These are phyloP conservation scores for Penicillium subrubescens DNA, from an alignment of 495 filamentous ascomycete species.

Conservation along the genomic window DNA sequence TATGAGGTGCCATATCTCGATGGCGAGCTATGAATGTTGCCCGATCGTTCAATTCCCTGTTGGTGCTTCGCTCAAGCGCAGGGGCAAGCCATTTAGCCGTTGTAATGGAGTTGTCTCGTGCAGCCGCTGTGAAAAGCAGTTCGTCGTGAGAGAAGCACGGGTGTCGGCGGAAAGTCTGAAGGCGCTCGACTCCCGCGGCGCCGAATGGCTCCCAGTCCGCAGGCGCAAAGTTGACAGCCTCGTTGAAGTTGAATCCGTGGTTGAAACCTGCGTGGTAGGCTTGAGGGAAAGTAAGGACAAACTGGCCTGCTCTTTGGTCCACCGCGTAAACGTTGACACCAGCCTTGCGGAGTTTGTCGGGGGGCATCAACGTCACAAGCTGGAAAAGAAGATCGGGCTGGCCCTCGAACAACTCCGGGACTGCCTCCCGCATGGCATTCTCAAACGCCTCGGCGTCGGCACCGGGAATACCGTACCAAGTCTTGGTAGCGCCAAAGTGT, in stretches of 20 bases:
- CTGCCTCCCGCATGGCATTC: slow-evolving; percentile 89
- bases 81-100: slow-evolving; percentile 95
- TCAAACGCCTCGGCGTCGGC: slow-evolving; percentile 94
- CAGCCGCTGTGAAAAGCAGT: slow-evolving; percentile 84
- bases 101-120: slow-evolving; percentile 78
- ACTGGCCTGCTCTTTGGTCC: slow-evolving; percentile 93
- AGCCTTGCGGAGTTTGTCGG: slow-evolving; percentile 91
- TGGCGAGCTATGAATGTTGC: slow-evolving; percentile 67
- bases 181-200: slow-evolving; percentile 78
- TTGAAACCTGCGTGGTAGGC: slow-evolving; percentile 94
- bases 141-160: slow-evolving; percentile 98
- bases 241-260: slow-evolving; percentile 98
- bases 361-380: slow-evolving; percentile 89
- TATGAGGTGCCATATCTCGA: slow-evolving; percentile 51
- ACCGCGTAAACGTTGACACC: slow-evolving; percentile 91
- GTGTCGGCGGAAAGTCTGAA: slow-evolving; percentile 86
- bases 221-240: slow-evolving; percentile 97
- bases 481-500: slow-evolving; percentile 97
- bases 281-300: slow-evolving; percentile 93
- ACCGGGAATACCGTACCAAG: slow-evolving; percentile 97
- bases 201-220: slow-evolving; percentile 96
- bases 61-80: slow-evolving; percentile 74
- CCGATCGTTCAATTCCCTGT: slow-evolving; percentile 70
- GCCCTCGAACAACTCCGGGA: slow-evolving; percentile 94
- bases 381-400: slow-evolving; percentile 98